Evolutionary conservation across 306 rosid species (phyloP), one percentile per base, ranked within the genome.

Genomic region (Begonia loranthoides): DNA sequence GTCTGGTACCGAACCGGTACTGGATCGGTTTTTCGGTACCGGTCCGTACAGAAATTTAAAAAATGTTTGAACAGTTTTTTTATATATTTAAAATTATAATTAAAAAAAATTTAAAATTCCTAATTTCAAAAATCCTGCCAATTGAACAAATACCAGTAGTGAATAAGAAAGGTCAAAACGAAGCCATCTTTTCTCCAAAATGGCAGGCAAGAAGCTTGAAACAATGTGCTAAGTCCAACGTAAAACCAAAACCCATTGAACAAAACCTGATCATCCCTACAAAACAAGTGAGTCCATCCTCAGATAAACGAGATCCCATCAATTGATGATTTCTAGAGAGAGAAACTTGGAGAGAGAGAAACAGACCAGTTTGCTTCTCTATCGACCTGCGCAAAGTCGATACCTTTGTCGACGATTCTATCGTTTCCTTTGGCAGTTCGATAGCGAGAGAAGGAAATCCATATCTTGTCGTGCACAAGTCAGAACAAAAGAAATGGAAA

Each of bases 261-360:
- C 49, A 81, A 24, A 62, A 85, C 81, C 39, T 85, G 87, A 13
- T 85, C 95, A 61, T 81, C 92, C 87, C 90, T 78, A 57, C 34
- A 57, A 58, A 2, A 24, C n/a, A 16, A 45, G 9, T 1, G 48
- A 1, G 9, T 12, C n/a, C 3, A 9, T 14, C n/a, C n/a, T n/a
- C n/a, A n/a, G n/a, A n/a, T n/a, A n/a, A n/a, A n/a, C n/a, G n/a
- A n/a, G n/a, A n/a, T n/a, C n/a, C n/a, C n/a, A n/a, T n/a, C n/a
- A n/a, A n/a, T n/a, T n/a, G n/a, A n/a, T n/a, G n/a, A n/a, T n/a
- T n/a, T n/a, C n/a, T n/a, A n/a, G 28, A 51, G n/a, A 24, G 4
- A 21, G 2, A 36, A 13, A 15, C 13, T 8, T 14, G 3, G 49
- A 12, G 11, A 13, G 49, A 5, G 49, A 14, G 11, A 45, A 3